Evolutionary conservation across 2,329 filamentous ascomycete species (phyloP).

Genomic region (Fusarium nematophilum): DNA sequence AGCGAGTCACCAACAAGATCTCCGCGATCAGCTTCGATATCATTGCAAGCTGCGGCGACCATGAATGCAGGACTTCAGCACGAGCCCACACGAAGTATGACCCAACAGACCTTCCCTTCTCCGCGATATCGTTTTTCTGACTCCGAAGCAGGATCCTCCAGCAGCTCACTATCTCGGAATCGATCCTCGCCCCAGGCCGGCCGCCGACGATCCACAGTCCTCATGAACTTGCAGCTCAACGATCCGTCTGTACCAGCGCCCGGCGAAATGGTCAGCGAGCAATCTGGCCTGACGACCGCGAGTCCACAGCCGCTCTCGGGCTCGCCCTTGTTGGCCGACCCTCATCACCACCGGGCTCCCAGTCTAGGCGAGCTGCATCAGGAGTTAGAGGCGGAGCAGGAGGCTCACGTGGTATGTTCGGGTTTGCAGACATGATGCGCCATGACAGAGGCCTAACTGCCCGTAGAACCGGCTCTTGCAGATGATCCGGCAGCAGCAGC

Average conservation of each 20-base stretch:
- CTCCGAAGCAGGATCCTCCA: slow-evolving; percentile 59
- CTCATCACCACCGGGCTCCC: slow-evolving; percentile 73
- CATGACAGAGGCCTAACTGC: slow-evolving; percentile 19
- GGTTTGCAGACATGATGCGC: background rate
- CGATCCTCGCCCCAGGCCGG: slow-evolving; percentile 60
- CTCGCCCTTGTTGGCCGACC: slow-evolving; percentile 62
- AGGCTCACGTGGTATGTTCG: slow-evolving; percentile 75
- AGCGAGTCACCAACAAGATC: slow-evolving; percentile 68
- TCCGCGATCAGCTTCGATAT: slow-evolving; percentile 73
- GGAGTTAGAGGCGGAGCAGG: slow-evolving; percentile 82
- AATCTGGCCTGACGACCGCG: slow-evolving; percentile 42
- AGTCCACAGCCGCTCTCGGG: slow-evolving; percentile 61
- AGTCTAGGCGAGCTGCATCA: slow-evolving; percentile 83
- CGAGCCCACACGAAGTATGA: slow-evolving; percentile 68
- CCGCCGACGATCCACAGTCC: slow-evolving; percentile 74
- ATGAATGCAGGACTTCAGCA: slow-evolving; percentile 81
- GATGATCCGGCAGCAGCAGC: slow-evolving; percentile 81
- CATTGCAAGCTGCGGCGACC: slow-evolving; percentile 79
- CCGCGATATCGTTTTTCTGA: slow-evolving; percentile 10
- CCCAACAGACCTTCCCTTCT: background rate
- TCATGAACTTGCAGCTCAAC: slow-evolving; percentile 80
- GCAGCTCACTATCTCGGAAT: slow-evolving; percentile 60
- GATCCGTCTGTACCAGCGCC: slow-evolving; percentile 75
- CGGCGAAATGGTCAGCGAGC: slow-evolving; percentile 72
- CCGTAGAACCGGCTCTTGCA: slow-evolving; percentile 77